phyloP scores from a whole-genome alignment of 2,329 filamentous ascomycete genomes.

The Penicillium brasilianum region DNA sequence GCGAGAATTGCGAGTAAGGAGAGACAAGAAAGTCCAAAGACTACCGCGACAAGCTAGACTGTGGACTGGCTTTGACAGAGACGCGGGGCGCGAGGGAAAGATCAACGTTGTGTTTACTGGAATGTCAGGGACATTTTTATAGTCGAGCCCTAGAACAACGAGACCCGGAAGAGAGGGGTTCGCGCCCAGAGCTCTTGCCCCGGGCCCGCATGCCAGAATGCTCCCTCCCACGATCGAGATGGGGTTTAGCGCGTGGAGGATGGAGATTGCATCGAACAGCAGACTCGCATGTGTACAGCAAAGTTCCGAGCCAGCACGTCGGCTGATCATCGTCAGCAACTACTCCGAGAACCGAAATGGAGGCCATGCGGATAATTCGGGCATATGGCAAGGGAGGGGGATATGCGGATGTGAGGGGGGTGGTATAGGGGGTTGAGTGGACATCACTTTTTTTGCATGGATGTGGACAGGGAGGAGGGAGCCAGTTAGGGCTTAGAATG shows the following conservation, averaged over 20 bases:
- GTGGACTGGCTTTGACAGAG: conserved; percentile 5
- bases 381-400: conserved; percentile 23
- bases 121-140: conserved; percentile 39
- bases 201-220: conserved; percentile 32
- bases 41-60: background rate
- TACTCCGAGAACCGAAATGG: conserved; percentile 8
- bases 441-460: background rate
- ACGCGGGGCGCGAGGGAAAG: conserved; percentile 16
- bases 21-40: conserved; percentile 1
- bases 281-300: conserved; percentile 26
- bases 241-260: conserved; percentile 18
- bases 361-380: conserved; percentile 18
- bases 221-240: conserved; percentile 19
- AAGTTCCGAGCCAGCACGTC: conserved; percentile 24
- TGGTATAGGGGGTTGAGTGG: background rate
- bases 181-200: conserved; percentile 14
- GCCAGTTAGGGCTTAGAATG: conserved; percentile 2
- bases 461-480: background rate
- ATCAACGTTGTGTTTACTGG: conserved; percentile 36
- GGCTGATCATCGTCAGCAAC: conserved; percentile 28
- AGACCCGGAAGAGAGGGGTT: conserved; percentile 27
- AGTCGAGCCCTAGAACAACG: conserved; percentile 31
- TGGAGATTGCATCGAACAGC: conserved; percentile 22
- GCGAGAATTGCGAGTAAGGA: conserved; percentile 13
- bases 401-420: conserved; percentile 13